These are phyloP conservation scores for Mycena polygramma DNA, from an alignment of 768 basidiomycete species.

Conservation along the genomic window DNA sequence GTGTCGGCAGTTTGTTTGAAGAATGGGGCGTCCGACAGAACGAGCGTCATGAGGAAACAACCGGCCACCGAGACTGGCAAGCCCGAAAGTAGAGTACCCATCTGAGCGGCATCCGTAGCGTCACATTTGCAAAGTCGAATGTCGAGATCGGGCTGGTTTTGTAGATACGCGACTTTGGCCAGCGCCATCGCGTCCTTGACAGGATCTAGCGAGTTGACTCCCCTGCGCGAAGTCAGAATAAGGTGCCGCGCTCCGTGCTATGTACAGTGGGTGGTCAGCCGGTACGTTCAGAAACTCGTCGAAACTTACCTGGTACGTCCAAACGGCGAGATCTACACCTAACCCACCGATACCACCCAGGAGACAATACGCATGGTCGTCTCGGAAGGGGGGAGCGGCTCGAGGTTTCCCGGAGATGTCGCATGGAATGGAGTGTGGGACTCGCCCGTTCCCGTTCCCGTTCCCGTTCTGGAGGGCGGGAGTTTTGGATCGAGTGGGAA, in stretches of 20 bases:
- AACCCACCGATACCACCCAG: slow-evolving; percentile 26
- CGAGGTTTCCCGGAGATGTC: background rate
- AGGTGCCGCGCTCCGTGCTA: slow-evolving; percentile 27
- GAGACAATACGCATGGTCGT: slow-evolving; percentile 3
- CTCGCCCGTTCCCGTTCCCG: background rate
- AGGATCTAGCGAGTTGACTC: slow-evolving; percentile 6
- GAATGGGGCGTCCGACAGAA: slow-evolving; percentile 9
- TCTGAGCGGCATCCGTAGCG: slow-evolving; percentile 6
- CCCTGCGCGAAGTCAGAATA: slow-evolving; percentile 16
- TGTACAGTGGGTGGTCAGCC: background rate
- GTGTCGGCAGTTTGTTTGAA: slow-evolving; percentile 7
- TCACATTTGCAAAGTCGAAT: slow-evolving; percentile 17
- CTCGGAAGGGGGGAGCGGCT: slow-evolving; percentile 7
- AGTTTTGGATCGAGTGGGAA: background rate
- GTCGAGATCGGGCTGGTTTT: background rate
- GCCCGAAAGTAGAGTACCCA: background rate
- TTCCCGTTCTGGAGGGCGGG: background rate
- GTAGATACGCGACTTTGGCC: slow-evolving; percentile 17
- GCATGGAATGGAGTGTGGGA: background rate
- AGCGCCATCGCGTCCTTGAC: slow-evolving; percentile 1
- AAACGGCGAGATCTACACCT: slow-evolving; percentile 23
- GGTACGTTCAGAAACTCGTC: background rate
- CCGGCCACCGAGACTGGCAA: slow-evolving; percentile 9
- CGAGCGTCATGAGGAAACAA: slow-evolving; percentile 24
- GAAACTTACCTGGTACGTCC: slow-evolving; percentile 5